phyloP scores from a whole-genome alignment of 75 land plant genomes.

The Gnetum montanum region DNA sequence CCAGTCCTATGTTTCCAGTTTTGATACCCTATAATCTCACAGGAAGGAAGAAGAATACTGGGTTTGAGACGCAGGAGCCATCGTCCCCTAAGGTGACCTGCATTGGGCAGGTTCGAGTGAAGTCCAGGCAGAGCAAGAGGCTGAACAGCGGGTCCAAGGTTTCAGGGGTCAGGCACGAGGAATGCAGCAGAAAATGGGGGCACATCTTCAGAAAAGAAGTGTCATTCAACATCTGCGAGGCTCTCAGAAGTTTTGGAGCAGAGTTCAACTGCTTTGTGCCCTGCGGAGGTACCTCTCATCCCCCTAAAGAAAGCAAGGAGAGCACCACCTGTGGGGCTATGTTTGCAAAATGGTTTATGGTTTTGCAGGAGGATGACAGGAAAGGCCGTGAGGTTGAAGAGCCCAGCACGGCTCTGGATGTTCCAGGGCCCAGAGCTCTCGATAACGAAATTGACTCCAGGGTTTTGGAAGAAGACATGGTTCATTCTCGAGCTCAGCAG shows the following conservation, averaged over 20 bases:
- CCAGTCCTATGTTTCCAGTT: slow-evolving; percentile 44
- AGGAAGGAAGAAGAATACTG: slow-evolving; percentile 29
- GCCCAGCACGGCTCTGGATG: slow-evolving; percentile 13
- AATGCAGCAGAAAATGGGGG: slow-evolving; percentile 30
- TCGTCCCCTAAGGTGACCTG: slow-evolving; percentile 88
- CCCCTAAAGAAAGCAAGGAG: slow-evolving; percentile 1
- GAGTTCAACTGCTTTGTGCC: slow-evolving; percentile 66
- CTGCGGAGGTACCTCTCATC: slow-evolving; percentile 21
- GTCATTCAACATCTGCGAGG: slow-evolving; percentile 52
- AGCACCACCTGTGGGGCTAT: slow-evolving; percentile 41
- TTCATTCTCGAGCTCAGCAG: slow-evolving; percentile 8
- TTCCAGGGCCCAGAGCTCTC: not conserved
- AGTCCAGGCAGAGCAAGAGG: slow-evolving; percentile 43
- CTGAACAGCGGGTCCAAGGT: slow-evolving; percentile 3
- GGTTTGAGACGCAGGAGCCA: slow-evolving; percentile 64
- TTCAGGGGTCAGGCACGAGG: slow-evolving; percentile 1
- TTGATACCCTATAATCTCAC: slow-evolving; percentile 8
- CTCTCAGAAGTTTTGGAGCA: slow-evolving; percentile 42
- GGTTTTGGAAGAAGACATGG: slow-evolving; percentile 2
- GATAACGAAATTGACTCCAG: slow-evolving; percentile 5
- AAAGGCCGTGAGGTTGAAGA: slow-evolving; percentile 12
- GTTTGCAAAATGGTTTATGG: slow-evolving; percentile 53
- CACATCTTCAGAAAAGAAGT: slow-evolving; percentile 16
- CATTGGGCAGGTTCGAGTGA: slow-evolving; percentile 82
- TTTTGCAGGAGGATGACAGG: slow-evolving; percentile 38